These are phyloP conservation scores for Daldinia childiae DNA, from an alignment of 495 filamentous ascomycete genomes.

Conservation along the genomic window DNA sequence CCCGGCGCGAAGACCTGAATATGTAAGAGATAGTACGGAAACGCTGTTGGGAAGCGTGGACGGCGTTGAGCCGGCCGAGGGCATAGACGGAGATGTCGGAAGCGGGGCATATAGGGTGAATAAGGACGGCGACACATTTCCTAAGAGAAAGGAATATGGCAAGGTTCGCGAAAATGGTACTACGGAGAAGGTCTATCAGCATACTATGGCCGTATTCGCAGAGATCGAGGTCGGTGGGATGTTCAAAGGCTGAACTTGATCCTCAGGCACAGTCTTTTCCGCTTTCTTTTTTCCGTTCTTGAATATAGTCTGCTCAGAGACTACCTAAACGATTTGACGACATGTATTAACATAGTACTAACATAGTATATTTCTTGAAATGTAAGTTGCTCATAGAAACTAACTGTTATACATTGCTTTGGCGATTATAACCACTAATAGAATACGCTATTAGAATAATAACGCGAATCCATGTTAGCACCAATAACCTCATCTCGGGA, in stretches of 20 bases:
- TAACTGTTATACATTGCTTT: not conserved
- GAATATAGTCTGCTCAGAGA: not conserved
- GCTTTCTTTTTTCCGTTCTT: not conserved
- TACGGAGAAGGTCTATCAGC: constrained; percentile 21
- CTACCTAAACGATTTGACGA: not conserved
- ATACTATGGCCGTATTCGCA: constrained; percentile 14
- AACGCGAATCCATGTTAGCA: not conserved
- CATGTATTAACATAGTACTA: not conserved
- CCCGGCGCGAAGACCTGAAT: not conserved
- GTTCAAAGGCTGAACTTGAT: constrained; percentile 4
- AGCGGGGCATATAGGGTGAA: constrained; percentile 20
- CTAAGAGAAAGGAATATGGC: constrained; percentile 12
- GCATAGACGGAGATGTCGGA: constrained; percentile 13
- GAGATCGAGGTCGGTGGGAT: constrained; percentile 14
- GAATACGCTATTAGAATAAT: not conserved
- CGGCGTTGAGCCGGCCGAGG: constrained; percentile 8
- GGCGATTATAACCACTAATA: not conserved
- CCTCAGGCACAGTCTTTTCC: not conserved
- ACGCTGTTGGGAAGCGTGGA: not conserved
- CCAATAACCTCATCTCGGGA: not conserved
- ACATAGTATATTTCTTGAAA: not conserved
- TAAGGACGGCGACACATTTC: constrained; percentile 6
- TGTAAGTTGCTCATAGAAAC: not conserved
- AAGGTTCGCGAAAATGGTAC: constrained; percentile 20
- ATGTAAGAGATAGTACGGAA: not conserved